Conservation (phyloP, 257 asterid genomes). For the Fraxinus americana region DNA sequence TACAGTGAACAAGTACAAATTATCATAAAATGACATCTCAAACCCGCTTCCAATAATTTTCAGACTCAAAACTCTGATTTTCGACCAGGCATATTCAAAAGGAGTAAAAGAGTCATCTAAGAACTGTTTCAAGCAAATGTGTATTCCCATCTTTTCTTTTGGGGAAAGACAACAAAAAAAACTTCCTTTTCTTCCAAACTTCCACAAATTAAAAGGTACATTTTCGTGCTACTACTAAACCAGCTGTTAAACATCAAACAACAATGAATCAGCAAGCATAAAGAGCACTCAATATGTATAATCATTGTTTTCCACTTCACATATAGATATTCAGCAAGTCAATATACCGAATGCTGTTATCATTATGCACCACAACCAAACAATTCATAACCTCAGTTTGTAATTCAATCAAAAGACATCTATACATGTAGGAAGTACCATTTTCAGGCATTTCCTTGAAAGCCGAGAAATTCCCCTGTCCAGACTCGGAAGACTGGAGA, state of each 20-base stretch:
- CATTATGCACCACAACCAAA: neutral
- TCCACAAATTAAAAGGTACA: neutral
- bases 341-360: neutral
- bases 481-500: constrained; percentile 58
- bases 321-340: neutral
- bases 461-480: constrained; percentile 32
- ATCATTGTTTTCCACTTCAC: neutral
- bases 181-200: neutral
- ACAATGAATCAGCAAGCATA: neutral
- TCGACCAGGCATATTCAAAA: neutral
- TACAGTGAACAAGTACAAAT: neutral
- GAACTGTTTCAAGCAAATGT: neutral
- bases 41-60: neutral
- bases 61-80: neutral
- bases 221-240: neutral
- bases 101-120: neutral
- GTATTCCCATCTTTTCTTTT: neutral
- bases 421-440: constrained; percentile 32
- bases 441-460: constrained; percentile 32
- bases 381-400: neutral
- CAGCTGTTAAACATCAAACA: neutral
- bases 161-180: neutral
- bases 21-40: neutral
- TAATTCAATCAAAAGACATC: neutral
- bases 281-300: neutral